Evolutionary conservation across 2,329 filamentous ascomycete species (phyloP).

Genomic region (Lachnellula arida): DNA sequence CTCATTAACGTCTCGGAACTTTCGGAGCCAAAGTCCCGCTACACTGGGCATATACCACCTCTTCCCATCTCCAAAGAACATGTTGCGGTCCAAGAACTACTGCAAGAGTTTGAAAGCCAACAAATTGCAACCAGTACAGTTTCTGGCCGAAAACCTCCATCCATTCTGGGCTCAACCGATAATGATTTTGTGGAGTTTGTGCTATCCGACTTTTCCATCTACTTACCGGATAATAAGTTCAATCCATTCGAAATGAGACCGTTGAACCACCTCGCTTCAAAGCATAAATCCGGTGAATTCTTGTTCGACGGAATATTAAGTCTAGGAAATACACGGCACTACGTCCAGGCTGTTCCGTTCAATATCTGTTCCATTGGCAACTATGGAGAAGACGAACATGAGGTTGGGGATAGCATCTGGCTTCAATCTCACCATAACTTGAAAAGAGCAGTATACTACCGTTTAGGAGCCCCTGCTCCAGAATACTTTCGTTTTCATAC

Average conservation of each 20-base stretch:
- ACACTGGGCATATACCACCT: constrained; percentile 9
- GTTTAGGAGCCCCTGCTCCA: constrained; percentile 47
- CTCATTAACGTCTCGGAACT: no score
- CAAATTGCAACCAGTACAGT: not conserved
- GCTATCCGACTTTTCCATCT: constrained; percentile 55
- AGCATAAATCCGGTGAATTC: constrained; percentile 38
- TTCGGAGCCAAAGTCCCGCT: constrained; percentile 13
- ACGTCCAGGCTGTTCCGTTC: constrained; percentile 54
- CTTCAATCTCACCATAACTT: constrained; percentile 51
- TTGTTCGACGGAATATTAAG: constrained; percentile 59
- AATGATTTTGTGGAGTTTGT: constrained; percentile 40
- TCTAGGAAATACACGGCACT: constrained; percentile 37
- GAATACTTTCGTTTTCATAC: constrained; percentile 60
- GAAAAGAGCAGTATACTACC: constrained; percentile 55
- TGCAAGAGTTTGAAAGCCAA: constrained; percentile 1
- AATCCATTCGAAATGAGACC: constrained; percentile 49
- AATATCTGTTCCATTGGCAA: constrained; percentile 58
- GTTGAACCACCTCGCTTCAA: constrained; percentile 45
- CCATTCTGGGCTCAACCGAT: not conserved
- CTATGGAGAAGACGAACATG: constrained; percentile 49
- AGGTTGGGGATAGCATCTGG: constrained; percentile 55
- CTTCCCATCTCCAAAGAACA: constrained; percentile 11
- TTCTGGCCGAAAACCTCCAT: not conserved
- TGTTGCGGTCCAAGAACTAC: constrained; percentile 12
- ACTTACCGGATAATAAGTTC: constrained; percentile 34